These are phyloP conservation scores for Lojkania enalia DNA, from an alignment of 2,329 filamentous ascomycete species.

Conservation along the genomic window DNA sequence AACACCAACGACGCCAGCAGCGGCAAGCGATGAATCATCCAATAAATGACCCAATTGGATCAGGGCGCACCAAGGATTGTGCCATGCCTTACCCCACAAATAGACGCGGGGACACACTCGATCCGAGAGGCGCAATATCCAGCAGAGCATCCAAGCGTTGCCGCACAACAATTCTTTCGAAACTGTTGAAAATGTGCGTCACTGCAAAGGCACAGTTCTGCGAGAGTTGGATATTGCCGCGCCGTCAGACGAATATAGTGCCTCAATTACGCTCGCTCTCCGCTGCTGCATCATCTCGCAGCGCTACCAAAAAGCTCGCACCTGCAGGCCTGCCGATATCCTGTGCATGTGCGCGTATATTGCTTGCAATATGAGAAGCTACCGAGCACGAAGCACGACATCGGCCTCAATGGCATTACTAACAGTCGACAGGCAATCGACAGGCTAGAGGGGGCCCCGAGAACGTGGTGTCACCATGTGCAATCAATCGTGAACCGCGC, in stretches of 20 bases:
- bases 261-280: constrained; percentile 13
- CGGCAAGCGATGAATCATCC: too few relatives aligned
- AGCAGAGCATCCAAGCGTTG: constrained; percentile 20
- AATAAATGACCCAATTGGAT: background rate
- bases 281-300: constrained; percentile 32
- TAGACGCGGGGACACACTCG: constrained; percentile 23
- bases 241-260: constrained; percentile 17
- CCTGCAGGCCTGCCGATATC: constrained; percentile 7
- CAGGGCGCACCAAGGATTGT: background rate
- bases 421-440: constrained; percentile 13
- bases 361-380: constrained; percentile 28
- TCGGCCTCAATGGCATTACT: constrained; percentile 9
- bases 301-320: constrained; percentile 13
- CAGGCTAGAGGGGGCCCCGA: constrained; percentile 11
- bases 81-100: constrained; percentile 24
- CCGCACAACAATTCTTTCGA: constrained; percentile 13
- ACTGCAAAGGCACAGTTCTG: too few relatives aligned
- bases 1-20: too few relatives aligned
- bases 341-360: constrained; percentile 22
- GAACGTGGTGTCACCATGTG: constrained; percentile 25
- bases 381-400: constrained; percentile 17
- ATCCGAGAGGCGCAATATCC: constrained; percentile 21
- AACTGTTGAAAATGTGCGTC: constrained; percentile 8
- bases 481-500: constrained; percentile 32
- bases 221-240: background rate